Evolutionary conservation across 257 asterid genomes (phyloP).

Genomic region (Petunia axillaris): DNA sequence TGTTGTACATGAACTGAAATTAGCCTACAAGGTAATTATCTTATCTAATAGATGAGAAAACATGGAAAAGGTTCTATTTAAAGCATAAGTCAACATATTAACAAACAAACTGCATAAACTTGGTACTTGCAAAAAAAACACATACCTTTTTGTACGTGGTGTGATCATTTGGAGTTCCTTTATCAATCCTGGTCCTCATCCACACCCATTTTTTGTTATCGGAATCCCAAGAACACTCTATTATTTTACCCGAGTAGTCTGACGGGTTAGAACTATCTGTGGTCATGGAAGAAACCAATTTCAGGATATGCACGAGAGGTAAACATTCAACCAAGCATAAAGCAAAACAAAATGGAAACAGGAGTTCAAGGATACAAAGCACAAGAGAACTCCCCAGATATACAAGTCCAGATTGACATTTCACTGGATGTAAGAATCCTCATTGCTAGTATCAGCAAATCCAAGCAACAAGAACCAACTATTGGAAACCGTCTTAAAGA

Average conservation of each 20-base stretch:
- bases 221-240: conserved; percentile 81
- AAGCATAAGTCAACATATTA: not conserved
- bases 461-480: not conserved
- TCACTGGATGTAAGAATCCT: not conserved
- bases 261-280: conserved; percentile 72
- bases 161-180: conserved; percentile 86
- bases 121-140: not conserved
- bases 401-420: not conserved
- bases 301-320: conserved; percentile 32
- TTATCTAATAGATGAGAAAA: not conserved
- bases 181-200: conserved; percentile 83
- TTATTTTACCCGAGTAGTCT: conserved; percentile 69
- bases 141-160: conserved; percentile 86
- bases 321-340: not conserved
- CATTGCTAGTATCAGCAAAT: not conserved
- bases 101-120: too few species aligned
- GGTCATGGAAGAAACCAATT: conserved; percentile 15
- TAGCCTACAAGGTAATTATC: not conserved
- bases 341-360: not conserved
- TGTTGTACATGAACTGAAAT: not conserved
- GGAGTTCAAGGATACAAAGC: conserved; percentile 26
- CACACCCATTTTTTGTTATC: conserved; percentile 77
- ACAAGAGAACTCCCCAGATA: not conserved
- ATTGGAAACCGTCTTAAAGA: not conserved
- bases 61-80: not conserved